Conservation (phyloP, 306 rosid species). For the Dalbergia cochinchinensis region DNA sequence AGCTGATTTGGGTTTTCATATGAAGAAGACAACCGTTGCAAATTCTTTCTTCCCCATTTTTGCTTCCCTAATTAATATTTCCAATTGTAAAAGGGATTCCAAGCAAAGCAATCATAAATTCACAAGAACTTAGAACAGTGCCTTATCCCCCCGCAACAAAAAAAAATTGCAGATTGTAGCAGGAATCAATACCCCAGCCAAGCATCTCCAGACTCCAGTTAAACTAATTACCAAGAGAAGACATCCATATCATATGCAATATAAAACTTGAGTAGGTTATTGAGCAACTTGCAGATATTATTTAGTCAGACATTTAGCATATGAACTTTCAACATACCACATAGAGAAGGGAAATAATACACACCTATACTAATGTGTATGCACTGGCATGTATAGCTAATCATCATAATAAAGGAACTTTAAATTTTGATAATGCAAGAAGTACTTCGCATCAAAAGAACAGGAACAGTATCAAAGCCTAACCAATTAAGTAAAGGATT, state of each 20-base stretch:
- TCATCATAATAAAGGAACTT: constrained; percentile 23
- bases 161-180: neutral
- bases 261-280: neutral
- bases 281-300: constrained; percentile 19
- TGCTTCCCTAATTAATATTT: neutral
- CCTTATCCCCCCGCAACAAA: neutral
- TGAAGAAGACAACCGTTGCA: neutral
- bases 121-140: neutral
- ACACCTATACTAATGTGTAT: neutral
- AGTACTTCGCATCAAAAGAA: neutral
- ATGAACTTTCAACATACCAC: neutral
- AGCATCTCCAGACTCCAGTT: constrained; percentile 1
- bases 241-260: neutral
- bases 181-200: neutral
- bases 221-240: constrained; percentile 12
- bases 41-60: neutral
- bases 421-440: constrained; percentile 7
- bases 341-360: constrained; percentile 8
- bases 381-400: neutral
- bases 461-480: neutral
- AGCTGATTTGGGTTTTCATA: neutral
- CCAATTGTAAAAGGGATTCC: neutral
- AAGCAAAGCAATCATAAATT: neutral
- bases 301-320: neutral
- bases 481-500: constrained; percentile 25